phyloP scores from a whole-genome alignment of 495 filamentous ascomycete genomes.

The Poronia punctata region DNA sequence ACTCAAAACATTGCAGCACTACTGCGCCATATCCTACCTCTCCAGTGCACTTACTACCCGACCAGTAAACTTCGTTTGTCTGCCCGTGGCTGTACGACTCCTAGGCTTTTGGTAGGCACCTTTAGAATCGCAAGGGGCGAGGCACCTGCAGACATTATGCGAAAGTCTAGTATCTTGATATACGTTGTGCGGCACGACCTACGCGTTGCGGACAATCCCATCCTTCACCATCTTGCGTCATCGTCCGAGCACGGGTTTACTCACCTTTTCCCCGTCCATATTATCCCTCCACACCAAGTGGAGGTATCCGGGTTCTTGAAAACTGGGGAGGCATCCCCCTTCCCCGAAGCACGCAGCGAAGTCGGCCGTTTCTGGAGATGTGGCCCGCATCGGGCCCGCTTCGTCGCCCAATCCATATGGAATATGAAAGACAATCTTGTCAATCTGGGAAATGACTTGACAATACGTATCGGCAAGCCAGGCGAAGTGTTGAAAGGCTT shows the following conservation, averaged over 20 bases:
- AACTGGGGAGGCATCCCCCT: conserved; percentile 41
- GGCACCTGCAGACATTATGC: conserved; percentile 20
- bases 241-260: conserved; percentile 47
- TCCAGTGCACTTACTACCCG: too few relatives aligned
- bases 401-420: conserved; percentile 61
- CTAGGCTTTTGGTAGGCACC: too few relatives aligned
- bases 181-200: conserved; percentile 61
- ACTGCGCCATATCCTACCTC: too few relatives aligned
- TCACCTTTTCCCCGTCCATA: conserved; percentile 59
- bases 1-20: too few relatives aligned
- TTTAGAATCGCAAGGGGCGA: too few relatives aligned
- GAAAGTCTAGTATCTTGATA: conserved; percentile 42
- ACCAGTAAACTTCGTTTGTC: too few relatives aligned
- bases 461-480: conserved; percentile 53
- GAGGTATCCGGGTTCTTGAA: conserved; percentile 63
- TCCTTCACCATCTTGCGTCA: conserved; percentile 48
- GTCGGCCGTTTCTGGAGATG: conserved; percentile 59
- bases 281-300: conserved; percentile 57
- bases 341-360: conserved; percentile 48
- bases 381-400: conserved; percentile 60
- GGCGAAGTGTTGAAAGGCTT: conserved; percentile 47
- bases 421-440: conserved; percentile 53
- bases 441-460: conserved; percentile 49
- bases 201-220: conserved; percentile 60
- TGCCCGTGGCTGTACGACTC: too few relatives aligned